These are phyloP conservation scores for Triticum aestivum DNA, from an alignment of 176 grass and related monocot species.

Conservation along the genomic window IWGSC_CS_RefSeq_v2.1 NC_057808.1:553490889-553491388, in stretches of 20 bases:
- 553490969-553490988: background rate
- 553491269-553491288: background rate
- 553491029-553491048: background rate
- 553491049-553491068: background rate
- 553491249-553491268: background rate
- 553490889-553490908: background rate
- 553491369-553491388: too few relatives aligned
- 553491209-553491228: background rate
- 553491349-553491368: background rate
- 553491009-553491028: background rate
- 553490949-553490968: background rate
- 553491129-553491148: background rate
- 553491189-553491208: background rate
- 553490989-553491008: background rate
- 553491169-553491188: background rate
- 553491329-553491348: background rate
- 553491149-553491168: background rate
- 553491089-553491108: background rate
- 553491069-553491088: background rate
- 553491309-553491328: background rate
- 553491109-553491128: background rate
- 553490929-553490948: background rate
- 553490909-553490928: background rate
- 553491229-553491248: background rate
- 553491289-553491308: background rate